Evolutionary conservation across 1,284 basidiomycete genomes (phyloP).

Genomic region (Coriolopsis trogii): DNA sequence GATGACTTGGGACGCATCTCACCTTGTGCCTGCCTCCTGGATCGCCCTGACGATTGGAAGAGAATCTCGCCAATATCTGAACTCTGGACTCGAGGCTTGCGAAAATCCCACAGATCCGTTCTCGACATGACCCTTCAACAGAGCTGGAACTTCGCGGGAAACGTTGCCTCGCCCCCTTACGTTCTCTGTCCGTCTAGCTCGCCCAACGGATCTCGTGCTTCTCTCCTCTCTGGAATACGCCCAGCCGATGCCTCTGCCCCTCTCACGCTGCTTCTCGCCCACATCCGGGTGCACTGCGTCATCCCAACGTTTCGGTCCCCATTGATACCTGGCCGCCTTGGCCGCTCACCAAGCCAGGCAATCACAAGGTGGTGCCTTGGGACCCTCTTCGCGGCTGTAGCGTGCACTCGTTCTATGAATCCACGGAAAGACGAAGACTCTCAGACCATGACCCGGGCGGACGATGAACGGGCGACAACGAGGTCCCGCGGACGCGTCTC

Average conservation of each 20-base stretch:
- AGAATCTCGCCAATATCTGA: no score
- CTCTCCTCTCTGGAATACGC: background rate
- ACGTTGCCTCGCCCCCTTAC: no score
- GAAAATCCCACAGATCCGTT: no score
- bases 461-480: background rate
- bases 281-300: conserved; percentile 13
- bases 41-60: no score
- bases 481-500: conserved; percentile 4
- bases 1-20: conserved; percentile 5
- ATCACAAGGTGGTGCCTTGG: conserved; percentile 20
- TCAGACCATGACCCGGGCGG: no score
- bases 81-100: no score
- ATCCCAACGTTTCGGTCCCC: conserved; percentile 2
- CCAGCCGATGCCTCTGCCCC: background rate
- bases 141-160: no score
- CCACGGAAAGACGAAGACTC: conserved; percentile 2
- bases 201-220: no score
- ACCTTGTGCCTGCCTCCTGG: conserved; percentile 1
- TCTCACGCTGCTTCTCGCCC: background rate
- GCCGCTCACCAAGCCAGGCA: no score
- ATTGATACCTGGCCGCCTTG: no score
- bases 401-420: conserved; percentile 20
- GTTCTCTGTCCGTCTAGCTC: no score
- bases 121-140: no score
- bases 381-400: conserved; percentile 13